These are phyloP conservation scores for Monosporozyma servazzii DNA, from an alignment of 805 yeast species.

Conservation along the genomic window DNA sequence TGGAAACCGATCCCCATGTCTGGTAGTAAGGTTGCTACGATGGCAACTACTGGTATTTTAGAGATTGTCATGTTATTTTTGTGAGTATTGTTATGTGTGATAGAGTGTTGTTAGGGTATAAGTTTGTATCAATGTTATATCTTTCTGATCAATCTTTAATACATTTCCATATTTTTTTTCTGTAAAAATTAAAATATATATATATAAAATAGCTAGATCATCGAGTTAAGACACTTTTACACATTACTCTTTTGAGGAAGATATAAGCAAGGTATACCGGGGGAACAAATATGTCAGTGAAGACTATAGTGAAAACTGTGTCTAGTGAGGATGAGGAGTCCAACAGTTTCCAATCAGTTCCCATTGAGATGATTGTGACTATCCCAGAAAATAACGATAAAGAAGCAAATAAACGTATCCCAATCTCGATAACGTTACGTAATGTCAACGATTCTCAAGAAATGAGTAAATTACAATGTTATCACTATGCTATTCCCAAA, in stretches of 20 bases:
- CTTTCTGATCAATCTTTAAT: no score
- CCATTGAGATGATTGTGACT: constrained; percentile 17
- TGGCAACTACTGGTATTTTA: constrained; percentile 41
- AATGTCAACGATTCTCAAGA: constrained; percentile 5
- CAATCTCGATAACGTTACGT: constrained; percentile 15
- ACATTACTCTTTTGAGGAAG: no score
- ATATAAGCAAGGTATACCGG: background rate
- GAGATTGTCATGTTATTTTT: background rate
- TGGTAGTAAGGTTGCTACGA: constrained; percentile 83
- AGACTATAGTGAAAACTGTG: constrained; percentile 6
- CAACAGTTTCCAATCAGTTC: constrained; percentile 2
- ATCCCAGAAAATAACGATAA: constrained; percentile 11
- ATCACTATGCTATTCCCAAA: constrained; percentile 22
- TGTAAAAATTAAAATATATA: background rate
- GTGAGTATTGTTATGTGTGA: background rate
- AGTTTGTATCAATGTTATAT: no score
- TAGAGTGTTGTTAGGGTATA: background rate
- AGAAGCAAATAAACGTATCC: constrained; percentile 10
- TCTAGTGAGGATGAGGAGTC: constrained; percentile 5
- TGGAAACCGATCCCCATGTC: constrained; percentile 74
- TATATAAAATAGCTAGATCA: no score
- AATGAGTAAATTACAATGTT: constrained; percentile 11
- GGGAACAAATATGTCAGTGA: constrained; percentile 7
- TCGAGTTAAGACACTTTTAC: no score
- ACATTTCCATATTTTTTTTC: no score